A percentile compares a stretch with the other conserved stretches of the same genome.
Evolutionary conservation across 2,329 filamentous ascomycete genomes (phyloP).

Genomic region (Calonectria montana): DNA sequence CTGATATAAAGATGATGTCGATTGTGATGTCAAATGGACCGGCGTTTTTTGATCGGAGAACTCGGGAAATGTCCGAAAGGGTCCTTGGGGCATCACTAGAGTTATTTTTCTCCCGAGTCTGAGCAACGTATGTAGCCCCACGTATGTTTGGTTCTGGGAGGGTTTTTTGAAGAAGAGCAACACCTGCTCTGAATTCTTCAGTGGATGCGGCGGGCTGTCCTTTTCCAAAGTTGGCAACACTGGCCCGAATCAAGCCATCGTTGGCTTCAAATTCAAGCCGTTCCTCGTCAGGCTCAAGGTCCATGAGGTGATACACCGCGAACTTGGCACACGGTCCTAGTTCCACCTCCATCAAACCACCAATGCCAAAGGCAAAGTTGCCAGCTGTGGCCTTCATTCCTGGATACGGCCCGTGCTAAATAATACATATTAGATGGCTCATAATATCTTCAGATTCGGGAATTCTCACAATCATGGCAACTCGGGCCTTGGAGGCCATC

Average conservation of each 20-base stretch:
- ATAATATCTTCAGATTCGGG: accelerated
- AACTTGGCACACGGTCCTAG: constrained; percentile 55
- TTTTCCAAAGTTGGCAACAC: constrained; percentile 11
- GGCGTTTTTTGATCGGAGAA: constrained; percentile 61
- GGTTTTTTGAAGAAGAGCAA: not conserved
- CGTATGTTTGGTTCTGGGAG: not conserved
- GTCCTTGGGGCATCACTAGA: not conserved
- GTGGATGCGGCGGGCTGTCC: not conserved
- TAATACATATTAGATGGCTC: not conserved
- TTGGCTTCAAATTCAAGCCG: not conserved
- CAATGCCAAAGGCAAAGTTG: constrained; percentile 56
- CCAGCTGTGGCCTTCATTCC: constrained; percentile 64
- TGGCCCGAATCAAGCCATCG: not conserved
- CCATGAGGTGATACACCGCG: constrained; percentile 62
- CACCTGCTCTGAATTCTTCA: not conserved
- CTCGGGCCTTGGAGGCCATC: constrained; percentile 42
- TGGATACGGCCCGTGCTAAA: constrained; percentile 57
- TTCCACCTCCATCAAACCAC: constrained; percentile 43
- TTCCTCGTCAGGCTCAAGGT: constrained; percentile 46
- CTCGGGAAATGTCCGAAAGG: constrained; percentile 50
- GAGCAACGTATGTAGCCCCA: not conserved
- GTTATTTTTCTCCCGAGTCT: accelerated
- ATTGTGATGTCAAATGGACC: constrained; percentile 60
- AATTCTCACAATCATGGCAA: constrained; percentile 42
- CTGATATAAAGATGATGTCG: constrained; percentile 59